Evolutionary conservation across 2,329 filamentous ascomycete genomes (phyloP), one percentile per base, ranked within the genome.

Genomic region (Hortaea sp.): DNA sequence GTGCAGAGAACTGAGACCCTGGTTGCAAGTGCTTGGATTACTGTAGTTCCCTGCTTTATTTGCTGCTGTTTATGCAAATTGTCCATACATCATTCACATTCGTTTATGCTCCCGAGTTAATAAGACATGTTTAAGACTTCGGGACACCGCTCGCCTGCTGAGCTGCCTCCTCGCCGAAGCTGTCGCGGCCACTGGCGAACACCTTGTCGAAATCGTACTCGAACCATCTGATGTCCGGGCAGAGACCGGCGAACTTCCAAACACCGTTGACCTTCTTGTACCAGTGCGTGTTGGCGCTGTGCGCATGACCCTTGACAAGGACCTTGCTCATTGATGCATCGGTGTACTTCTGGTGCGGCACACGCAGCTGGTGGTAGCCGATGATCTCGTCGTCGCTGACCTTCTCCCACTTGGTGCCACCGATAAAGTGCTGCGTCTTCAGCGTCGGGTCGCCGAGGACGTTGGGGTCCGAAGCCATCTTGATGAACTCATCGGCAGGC

Each of bases 381-480:
- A 64, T 69, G 49, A 77, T 73, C 50, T 74, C 68, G 49, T 47
- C 45, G 7, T 47, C 45, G 35, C 37, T 40, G 35, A 45, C 66
- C 62, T 74, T 71, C 59, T 71, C 69, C 73, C 73, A 77, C 53
- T 67, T 66, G 31, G 69, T 70, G 49, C 69, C 71, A 51, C 75
- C 75, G 53, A 77, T 70, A 59, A 77, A 74, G 62, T 78, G 75
- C 64, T 78, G 75, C 13, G 75, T 78, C 63, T 70, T 75, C 54
- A 78, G 66, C 13, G 69, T 63, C 13, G 68, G 67, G 63, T 77
- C 70, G 53, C 75, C 75, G n/a, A 78, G 71, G 28, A 78, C 74
- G 9, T 66, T 60, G 2, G 67, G 65, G 60, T 71, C 67, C 1
- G 73, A 76, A 3, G 71, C 73, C 71, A 78, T 74, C 41, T 57